A percentile compares a stretch with the other conserved stretches of the same genome.
These are phyloP conservation scores for Termitomyces sp. DNA, from an alignment of 1,284 basidiomycete species.

Conservation along the genomic window DNA sequence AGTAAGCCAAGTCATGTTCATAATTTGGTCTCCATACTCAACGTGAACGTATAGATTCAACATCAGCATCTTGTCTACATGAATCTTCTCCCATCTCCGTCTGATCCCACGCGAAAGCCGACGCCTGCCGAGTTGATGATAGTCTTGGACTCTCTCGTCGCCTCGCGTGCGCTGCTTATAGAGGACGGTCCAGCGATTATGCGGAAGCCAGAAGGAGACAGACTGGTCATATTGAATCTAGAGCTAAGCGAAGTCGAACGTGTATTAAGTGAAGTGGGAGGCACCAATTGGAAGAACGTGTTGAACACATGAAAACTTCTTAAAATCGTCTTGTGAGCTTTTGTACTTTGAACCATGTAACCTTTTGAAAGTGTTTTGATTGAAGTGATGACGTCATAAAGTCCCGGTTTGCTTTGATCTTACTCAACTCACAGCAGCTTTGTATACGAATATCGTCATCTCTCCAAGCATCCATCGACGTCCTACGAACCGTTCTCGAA, in stretches of 20 bases:
- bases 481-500: no score
- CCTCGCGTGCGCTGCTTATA: slow-evolving; percentile 65
- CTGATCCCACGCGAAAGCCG: slow-evolving; percentile 49
- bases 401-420: not conserved
- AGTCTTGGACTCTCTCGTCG: slow-evolving; percentile 64
- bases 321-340: not conserved
- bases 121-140: slow-evolving; percentile 49
- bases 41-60: slow-evolving; percentile 40
- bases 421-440: no score
- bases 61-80: slow-evolving; percentile 65
- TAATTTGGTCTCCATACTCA: not conserved
- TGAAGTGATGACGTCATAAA: not conserved
- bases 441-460: no score
- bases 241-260: slow-evolving; percentile 71
- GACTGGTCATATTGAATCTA: slow-evolving; percentile 61
- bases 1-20: slow-evolving; percentile 35
- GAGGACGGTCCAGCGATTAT: slow-evolving; percentile 54
- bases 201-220: slow-evolving; percentile 52
- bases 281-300: slow-evolving; percentile 60
- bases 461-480: no score
- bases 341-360: no score
- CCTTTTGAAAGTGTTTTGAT: not conserved
- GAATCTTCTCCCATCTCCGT: slow-evolving; percentile 46
- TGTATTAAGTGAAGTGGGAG: slow-evolving; percentile 68
- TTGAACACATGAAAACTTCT: slow-evolving; percentile 19